Percentiles rank a stretch among this genome's conserved stretches.
Evolutionary conservation across 805 yeast genomes (phyloP).

Genomic region (Spencermartinsiella europaea): DNA sequence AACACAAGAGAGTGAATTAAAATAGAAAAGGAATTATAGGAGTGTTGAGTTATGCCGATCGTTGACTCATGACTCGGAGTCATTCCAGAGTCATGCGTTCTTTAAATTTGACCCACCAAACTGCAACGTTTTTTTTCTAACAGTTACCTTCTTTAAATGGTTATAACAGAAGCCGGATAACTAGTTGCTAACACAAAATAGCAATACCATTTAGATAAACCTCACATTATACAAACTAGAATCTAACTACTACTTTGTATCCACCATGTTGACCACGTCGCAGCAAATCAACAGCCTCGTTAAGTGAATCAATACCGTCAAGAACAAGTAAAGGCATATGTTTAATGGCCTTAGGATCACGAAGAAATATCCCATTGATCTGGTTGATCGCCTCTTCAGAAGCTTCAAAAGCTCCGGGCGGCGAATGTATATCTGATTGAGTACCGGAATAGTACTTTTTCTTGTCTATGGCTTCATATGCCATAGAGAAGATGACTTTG

Average conservation of each 20-base stretch:
- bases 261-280: slow-evolving; percentile 17
- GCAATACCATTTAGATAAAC: too few species aligned
- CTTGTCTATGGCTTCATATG: slow-evolving; percentile 14
- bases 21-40: too few species aligned
- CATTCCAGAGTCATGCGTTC: too few species aligned
- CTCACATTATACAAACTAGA: too few species aligned
- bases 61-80: neutral
- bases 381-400: slow-evolving; percentile 3
- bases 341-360: slow-evolving; percentile 2
- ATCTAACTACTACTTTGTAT: slow-evolving; percentile 14
- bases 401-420: slow-evolving; percentile 14
- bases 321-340: slow-evolving; percentile 15
- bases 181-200: too few species aligned
- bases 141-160: too few species aligned
- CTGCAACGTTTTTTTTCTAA: too few species aligned
- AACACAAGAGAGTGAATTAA: too few species aligned
- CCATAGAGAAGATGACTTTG: slow-evolving; percentile 7
- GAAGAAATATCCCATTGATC: slow-evolving; percentile 1
- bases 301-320: slow-evolving; percentile 13
- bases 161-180: too few species aligned
- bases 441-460: slow-evolving; percentile 13
- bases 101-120: too few species aligned
- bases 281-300: slow-evolving; percentile 12
- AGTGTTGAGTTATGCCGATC: neutral
- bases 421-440: slow-evolving; percentile 3